Evolutionary conservation across 176 grass and related monocot genomes (phyloP).

Genomic region (Carex scoparia): DNA sequence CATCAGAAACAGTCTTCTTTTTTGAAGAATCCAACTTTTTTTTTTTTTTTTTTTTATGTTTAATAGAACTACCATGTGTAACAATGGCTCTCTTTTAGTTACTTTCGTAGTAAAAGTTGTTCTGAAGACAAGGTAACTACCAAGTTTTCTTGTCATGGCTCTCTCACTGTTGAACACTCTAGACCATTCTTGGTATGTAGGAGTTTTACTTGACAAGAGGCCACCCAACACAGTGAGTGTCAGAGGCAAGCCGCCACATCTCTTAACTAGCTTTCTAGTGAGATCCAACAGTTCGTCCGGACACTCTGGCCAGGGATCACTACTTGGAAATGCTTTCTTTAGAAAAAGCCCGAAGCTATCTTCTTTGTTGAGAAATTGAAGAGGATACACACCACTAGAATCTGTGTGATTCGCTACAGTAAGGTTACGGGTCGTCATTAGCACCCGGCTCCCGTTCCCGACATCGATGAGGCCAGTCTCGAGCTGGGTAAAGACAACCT

Average conservation of each 20-base stretch:
- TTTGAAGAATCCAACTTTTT: too few relatives aligned
- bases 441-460: not conserved
- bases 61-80: too few relatives aligned
- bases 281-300: not conserved
- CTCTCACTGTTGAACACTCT: not conserved
- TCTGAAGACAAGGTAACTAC: too few relatives aligned
- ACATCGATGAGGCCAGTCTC: not conserved
- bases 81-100: too few relatives aligned
- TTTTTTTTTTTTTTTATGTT: too few relatives aligned
- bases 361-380: not conserved
- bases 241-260: not conserved
- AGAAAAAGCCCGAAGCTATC: constrained; percentile 11
- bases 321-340: constrained; percentile 3
- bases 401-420: not conserved
- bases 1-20: too few relatives aligned
- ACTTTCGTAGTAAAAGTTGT: too few relatives aligned
- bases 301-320: not conserved
- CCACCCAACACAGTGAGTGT: not conserved
- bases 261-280: not conserved
- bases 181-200: not conserved
- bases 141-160: too few relatives aligned
- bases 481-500: not conserved
- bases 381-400: not conserved
- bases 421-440: constrained; percentile 1
- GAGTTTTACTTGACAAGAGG: not conserved